Conservation (phyloP, 345 rosid genomes). For the Salix suchowensis region DNA sequence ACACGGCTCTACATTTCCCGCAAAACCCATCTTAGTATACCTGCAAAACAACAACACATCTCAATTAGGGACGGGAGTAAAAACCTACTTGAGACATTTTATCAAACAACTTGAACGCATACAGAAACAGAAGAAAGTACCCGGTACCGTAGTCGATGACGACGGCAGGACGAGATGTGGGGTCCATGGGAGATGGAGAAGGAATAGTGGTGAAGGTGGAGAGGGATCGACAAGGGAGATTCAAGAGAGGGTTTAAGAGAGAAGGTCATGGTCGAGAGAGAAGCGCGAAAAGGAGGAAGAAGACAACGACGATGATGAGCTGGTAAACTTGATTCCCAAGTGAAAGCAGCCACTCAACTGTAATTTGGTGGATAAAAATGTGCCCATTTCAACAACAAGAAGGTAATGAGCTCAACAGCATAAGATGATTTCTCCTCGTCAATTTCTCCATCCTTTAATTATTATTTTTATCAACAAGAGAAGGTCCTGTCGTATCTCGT, state of each 20-base stretch:
- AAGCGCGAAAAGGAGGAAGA: constrained; percentile 35
- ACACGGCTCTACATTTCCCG: constrained; percentile 98
- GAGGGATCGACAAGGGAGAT: constrained; percentile 59
- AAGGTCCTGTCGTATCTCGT: not conserved
- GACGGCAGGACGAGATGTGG: constrained; percentile 86
- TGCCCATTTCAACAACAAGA: constrained; percentile 27
- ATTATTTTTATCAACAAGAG: not conserved
- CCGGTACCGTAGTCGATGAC: constrained; percentile 99
- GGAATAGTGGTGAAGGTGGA: constrained; percentile 8
- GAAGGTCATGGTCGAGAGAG: constrained; percentile 45
- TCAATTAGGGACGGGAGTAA: not conserved
- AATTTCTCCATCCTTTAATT: constrained; percentile 11
- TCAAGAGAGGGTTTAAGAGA: constrained; percentile 32
- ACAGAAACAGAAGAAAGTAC: constrained; percentile 29
- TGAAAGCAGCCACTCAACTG: constrained; percentile 43
- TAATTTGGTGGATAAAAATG: constrained; percentile 13
- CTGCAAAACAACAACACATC: constrained; percentile 36
- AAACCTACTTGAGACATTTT: constrained; percentile 23
- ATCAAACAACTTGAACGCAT: constrained; percentile 28
- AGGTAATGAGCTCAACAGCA: not conserved
- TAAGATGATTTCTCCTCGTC: not conserved
- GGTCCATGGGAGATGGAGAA: constrained; percentile 55
- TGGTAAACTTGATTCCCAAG: constrained; percentile 43
- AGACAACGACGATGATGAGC: constrained; percentile 16
- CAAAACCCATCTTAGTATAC: constrained; percentile 92